Base-by-base conservation (phyloP, 2,329 filamentous ascomycete species). In the Sporothrix pallida region DNA sequence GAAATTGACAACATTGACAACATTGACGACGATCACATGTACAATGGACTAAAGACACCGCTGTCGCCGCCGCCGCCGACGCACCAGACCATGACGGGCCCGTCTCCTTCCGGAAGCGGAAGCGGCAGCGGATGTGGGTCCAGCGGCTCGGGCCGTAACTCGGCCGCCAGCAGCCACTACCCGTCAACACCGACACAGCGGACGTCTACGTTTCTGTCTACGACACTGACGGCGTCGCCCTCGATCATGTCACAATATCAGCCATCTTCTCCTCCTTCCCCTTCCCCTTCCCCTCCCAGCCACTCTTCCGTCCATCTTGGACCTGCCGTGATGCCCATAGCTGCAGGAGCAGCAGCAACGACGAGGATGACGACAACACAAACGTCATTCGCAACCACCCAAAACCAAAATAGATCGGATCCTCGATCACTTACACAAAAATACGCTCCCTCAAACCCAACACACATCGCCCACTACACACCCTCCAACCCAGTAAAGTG, bases 301-400 rank as follows among this genome's bases (percentile, higher is more conserved):
- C 31, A 37, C 31, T 37, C 71, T 5, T 54, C 73, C 44, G 58
- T 69, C 50, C 15, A 68, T 68, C 68, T 74, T 71, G 73, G 69
- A 70, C 71, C 70, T 52, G 46, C 73, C 74, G 74, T 74, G 76
- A 76, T 72, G 76, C 74, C 76, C 74, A 74, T 73, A 23, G 17
- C 72, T 12, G 72, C 20, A 37, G 54, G 72, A 63, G 50, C 58
- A 31, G 26, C 42, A 37, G 12, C 63, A 9, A 0, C 50, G 2
- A 7, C 56, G 1, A 7, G 31, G 3, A 1, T 20, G 13, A n/a
- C 52, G 6, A 8, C 56, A 50, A n/a, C 56, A 37, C 31, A 37
- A 37, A 56, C 31, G 12, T 12, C 44, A 7, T 2, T 42, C 13
- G 23, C 50, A 5, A 46, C 48, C 20, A 20, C 26, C 42, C 60